Evolutionary conservation across 345 rosid species (phyloP).

Genomic region (Citrus medica): DNA sequence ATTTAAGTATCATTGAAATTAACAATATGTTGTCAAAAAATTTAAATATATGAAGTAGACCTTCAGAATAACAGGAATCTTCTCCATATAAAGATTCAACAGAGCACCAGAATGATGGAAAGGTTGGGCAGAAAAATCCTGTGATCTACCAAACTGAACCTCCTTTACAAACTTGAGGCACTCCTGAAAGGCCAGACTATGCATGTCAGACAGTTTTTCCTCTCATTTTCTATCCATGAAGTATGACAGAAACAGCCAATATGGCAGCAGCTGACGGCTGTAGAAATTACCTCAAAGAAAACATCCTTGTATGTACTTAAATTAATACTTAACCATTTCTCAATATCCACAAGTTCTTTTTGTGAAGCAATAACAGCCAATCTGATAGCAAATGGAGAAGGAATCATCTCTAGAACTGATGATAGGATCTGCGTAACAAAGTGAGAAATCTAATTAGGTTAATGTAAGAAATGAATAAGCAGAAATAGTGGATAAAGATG

Average conservation of each 20-base stretch:
- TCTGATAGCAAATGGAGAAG: constrained; percentile 63
- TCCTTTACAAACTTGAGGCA: constrained; percentile 80
- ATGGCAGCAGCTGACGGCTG: not conserved
- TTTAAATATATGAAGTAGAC: constrained; percentile 25
- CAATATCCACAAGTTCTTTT: constrained; percentile 74
- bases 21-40: not conserved
- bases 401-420: constrained; percentile 67
- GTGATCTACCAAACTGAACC: constrained; percentile 60
- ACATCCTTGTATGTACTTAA: constrained; percentile 55
- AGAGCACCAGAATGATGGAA: constrained; percentile 56
- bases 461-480: not conserved
- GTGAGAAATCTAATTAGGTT: not conserved
- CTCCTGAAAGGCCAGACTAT: constrained; percentile 55
- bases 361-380: constrained; percentile 82
- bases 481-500: not conserved
- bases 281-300: constrained; percentile 69
- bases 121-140: constrained; percentile 55
- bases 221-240: not conserved
- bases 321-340: constrained; percentile 72
- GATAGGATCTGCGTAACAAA: constrained; percentile 58
- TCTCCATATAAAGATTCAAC: constrained; percentile 55
- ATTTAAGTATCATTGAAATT: not conserved
- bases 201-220: constrained; percentile 12
- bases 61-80: constrained; percentile 62
- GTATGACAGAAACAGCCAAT: not conserved